Conservation (phyloP, 2,329 filamentous ascomycete species). For the Westerdykella sp. region DNA sequence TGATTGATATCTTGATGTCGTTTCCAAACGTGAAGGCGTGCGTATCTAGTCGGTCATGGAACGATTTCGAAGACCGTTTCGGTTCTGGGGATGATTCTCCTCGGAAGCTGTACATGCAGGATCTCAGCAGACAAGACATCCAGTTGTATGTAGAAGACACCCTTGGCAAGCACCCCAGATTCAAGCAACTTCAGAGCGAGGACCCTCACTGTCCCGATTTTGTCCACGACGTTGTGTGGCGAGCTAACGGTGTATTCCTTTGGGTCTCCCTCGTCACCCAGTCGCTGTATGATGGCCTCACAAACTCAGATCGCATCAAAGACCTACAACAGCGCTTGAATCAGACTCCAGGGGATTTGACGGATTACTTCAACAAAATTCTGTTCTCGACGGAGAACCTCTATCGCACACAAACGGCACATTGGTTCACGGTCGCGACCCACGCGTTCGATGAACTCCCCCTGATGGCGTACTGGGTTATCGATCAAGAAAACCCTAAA, state of each 20-base stretch:
- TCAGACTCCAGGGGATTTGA: conserved; percentile 1
- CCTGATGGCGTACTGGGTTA: too few species aligned
- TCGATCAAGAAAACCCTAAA: too few species aligned
- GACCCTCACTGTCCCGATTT: background rate
- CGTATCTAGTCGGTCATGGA: conserved; percentile 8
- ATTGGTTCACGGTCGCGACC: too few species aligned
- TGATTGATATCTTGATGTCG: conserved; percentile 1
- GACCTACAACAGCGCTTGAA: conserved; percentile 1
- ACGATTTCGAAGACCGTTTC: conserved; percentile 4
- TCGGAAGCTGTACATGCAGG: background rate
- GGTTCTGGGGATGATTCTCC: background rate
- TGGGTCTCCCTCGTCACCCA: conserved; percentile 3
- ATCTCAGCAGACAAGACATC: conserved; percentile 13
- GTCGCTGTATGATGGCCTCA: background rate
- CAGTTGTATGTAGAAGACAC: conserved; percentile 20
- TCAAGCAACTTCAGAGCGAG: background rate
- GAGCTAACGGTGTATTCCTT: conserved; percentile 6
- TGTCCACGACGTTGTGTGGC: background rate
- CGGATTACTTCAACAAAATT: too few species aligned
- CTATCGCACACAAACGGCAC: too few species aligned
- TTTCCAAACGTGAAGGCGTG: conserved; percentile 7
- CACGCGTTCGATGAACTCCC: too few species aligned
- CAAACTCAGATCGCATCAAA: conserved; percentile 1
- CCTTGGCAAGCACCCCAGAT: conserved; percentile 8
- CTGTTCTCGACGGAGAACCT: too few species aligned